These are phyloP conservation scores for Colletotrichum tamarilloi DNA, from an alignment of 2,329 filamentous ascomycete genomes.

Conservation along the genomic window DNA sequence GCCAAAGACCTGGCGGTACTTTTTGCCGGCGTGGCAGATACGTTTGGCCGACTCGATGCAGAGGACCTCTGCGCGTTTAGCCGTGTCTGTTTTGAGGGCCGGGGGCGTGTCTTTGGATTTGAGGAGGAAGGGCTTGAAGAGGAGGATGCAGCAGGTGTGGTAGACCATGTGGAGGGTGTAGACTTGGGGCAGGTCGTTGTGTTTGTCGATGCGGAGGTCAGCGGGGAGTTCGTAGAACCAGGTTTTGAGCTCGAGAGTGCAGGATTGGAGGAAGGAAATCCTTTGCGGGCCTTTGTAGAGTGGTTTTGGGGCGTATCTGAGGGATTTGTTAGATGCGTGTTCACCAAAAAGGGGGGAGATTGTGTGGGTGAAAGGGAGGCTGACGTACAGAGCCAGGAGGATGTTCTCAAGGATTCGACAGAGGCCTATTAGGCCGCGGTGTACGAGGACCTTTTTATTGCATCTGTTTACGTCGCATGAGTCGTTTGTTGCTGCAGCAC, in stretches of 20 bases:
- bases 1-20: slow-evolving; percentile 47
- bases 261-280: slow-evolving; percentile 44
- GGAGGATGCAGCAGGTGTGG: slow-evolving; percentile 46
- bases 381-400: slow-evolving; percentile 42
- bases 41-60: slow-evolving; percentile 40
- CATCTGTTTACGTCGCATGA: slow-evolving; percentile 1
- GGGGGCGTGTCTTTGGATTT: background rate
- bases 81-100: background rate
- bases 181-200: slow-evolving; percentile 41
- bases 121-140: slow-evolving; percentile 43
- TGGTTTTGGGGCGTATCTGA: slow-evolving; percentile 46
- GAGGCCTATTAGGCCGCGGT: slow-evolving; percentile 41
- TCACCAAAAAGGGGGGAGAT: too few species aligned
- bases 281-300: slow-evolving; percentile 36
- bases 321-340: background rate
- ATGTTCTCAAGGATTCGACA: slow-evolving; percentile 47
- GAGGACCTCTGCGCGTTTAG: slow-evolving; percentile 15
- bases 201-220: slow-evolving; percentile 42
- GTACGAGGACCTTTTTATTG: slow-evolving; percentile 33
- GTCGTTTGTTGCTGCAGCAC: background rate
- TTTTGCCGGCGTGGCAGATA: slow-evolving; percentile 42
- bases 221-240: slow-evolving; percentile 48
- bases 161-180: slow-evolving; percentile 49
- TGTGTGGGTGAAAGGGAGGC: too few species aligned
- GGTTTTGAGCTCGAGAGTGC: slow-evolving; percentile 45